phyloP scores from a whole-genome alignment of 495 filamentous ascomycete species.

The Alectoria sarmentosa region DNA sequence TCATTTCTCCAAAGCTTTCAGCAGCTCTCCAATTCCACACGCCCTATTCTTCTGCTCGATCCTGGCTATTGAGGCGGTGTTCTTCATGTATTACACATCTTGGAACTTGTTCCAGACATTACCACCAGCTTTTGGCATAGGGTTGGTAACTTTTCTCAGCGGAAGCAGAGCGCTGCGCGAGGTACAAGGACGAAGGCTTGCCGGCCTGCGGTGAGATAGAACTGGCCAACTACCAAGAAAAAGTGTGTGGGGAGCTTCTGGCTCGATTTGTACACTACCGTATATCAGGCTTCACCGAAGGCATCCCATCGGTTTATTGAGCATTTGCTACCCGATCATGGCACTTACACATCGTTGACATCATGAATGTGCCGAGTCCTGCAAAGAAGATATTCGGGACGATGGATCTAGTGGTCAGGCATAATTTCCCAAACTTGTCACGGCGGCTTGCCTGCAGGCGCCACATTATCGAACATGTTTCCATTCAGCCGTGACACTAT shows the following conservation, averaged over 20 bases:
- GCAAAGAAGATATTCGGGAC: background rate
- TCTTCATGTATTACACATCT: conserved; percentile 87
- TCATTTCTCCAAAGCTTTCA: conserved; percentile 67
- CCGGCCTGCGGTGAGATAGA: conserved; percentile 52
- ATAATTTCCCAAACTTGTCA: background rate
- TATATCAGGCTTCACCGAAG: background rate
- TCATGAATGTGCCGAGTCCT: background rate
- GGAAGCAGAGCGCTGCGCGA: conserved; percentile 88
- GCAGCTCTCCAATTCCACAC: conserved; percentile 69
- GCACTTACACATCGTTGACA: background rate
- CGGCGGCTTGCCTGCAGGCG: background rate
- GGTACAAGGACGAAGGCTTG: conserved; percentile 79
- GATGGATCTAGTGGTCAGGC: background rate
- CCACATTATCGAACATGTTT: background rate
- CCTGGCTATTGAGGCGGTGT: conserved; percentile 78
- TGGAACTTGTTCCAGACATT: conserved; percentile 93
- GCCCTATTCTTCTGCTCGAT: conserved; percentile 76
- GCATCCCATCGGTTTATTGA: background rate
- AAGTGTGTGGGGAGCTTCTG: background rate
- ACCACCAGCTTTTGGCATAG: conserved; percentile 60
- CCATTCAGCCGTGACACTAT: background rate
- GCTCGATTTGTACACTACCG: background rate
- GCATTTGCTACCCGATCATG: background rate
- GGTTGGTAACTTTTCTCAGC: conserved; percentile 70
- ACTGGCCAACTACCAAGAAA: background rate